A percentile compares a stretch with the other conserved stretches of the same genome.
Evolutionary conservation across 805 yeast genomes (phyloP).

Genomic region (Yarrowia porcina): DNA sequence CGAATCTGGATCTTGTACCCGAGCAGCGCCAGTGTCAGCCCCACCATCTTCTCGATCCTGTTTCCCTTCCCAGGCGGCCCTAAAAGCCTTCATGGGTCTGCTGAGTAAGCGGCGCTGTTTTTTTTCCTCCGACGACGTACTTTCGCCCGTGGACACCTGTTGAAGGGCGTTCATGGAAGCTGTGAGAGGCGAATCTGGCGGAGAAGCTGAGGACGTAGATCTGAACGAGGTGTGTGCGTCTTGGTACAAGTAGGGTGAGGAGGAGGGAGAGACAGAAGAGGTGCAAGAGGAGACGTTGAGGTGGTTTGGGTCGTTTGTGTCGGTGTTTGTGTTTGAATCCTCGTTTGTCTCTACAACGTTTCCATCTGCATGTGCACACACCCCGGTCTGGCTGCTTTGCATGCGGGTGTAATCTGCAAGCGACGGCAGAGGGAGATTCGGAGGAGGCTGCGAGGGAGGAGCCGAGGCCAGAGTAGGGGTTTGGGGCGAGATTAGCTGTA

Average conservation of each 20-base stretch:
- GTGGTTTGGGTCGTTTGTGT: no score
- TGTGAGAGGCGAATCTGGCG: neutral
- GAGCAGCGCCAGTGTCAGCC: neutral
- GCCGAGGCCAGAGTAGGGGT: slow-evolving; percentile 9
- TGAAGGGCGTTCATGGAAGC: neutral
- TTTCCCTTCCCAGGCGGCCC: neutral
- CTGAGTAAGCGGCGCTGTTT: neutral
- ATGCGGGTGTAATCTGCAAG: neutral
- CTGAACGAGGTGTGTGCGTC: neutral
- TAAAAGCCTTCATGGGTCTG: neutral
- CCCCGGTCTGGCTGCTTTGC: neutral
- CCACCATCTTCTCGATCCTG: no score
- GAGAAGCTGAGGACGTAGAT: neutral
- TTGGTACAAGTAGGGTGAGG: neutral
- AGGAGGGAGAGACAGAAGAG: neutral
- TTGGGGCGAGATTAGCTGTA: neutral
- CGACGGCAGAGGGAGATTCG: neutral
- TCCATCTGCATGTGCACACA: neutral
- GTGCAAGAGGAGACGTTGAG: neutral
- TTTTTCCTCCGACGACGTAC: neutral
- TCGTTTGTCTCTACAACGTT: no score
- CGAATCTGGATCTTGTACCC: neutral
- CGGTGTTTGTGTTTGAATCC: no score
- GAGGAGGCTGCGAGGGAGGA: neutral
- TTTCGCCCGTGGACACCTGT: neutral